Conservation (phyloP, 1,284 basidiomycete species). For the Gomphus bonarii region DNA sequence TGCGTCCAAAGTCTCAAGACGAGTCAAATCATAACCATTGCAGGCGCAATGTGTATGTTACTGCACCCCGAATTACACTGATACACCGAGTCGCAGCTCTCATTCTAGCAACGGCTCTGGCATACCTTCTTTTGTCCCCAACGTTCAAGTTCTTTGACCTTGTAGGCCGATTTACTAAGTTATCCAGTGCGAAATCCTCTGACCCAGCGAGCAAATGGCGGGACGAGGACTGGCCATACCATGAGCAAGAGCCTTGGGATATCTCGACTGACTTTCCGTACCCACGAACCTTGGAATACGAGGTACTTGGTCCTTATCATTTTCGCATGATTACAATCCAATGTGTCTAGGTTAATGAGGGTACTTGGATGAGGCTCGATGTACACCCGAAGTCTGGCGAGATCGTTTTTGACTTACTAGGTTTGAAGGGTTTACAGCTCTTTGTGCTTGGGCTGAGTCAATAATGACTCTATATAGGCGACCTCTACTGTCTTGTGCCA, state of each 20-base stretch:
- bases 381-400: conserved; percentile 58
- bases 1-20: no score
- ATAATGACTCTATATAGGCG: conserved; percentile 17
- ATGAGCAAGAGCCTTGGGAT: conserved; percentile 56
- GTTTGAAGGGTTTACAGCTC: conserved; percentile 17
- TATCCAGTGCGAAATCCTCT: not conserved
- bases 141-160: not conserved
- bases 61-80: no score
- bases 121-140: not conserved
- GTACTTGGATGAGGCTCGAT: conserved; percentile 64
- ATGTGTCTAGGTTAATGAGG: conserved; percentile 27
- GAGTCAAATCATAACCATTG: no score
- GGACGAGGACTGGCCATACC: conserved; percentile 53
- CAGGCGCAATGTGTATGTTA: no score
- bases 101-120: not conserved
- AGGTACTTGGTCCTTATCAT: conserved; percentile 27
- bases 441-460: not conserved
- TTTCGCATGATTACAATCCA: not conserved
- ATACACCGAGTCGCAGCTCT: not conserved
- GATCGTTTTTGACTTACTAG: conserved; percentile 64
- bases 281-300: conserved; percentile 52
- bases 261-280: conserved; percentile 69
- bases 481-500: conserved; percentile 58
- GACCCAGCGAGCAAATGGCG: conserved; percentile 35
- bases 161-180: not conserved